Base-by-base conservation (phyloP, 805 yeast species). In the Brettanomyces anomalus region DNA sequence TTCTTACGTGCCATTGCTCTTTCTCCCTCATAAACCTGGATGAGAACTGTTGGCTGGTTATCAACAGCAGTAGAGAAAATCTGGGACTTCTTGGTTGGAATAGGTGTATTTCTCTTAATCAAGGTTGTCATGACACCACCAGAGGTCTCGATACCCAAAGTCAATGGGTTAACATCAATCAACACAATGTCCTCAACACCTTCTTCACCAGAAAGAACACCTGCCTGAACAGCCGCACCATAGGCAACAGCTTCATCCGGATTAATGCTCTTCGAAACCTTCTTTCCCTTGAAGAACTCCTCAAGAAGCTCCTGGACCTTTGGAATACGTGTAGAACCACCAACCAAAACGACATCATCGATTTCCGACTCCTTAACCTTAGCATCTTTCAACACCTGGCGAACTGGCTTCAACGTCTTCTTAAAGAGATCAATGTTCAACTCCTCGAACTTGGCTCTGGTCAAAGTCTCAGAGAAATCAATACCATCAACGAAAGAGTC, bases 211-310 rank as follows among this genome's bases (percentile, higher is more conserved):
- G 95, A 80, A 52, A 90, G 73, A 55, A 90, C 94, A 74, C 97
- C 97, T 45, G 96, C 97, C 74, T 90, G 98, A 50, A 90, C 97
- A 50, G 98, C 97, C 48, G 97, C 97, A 78, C 98, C 98, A 59
- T 81, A 90, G 36, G 97, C 98, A 61, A 90, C 97, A 65, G 98
- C 98, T 76, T 90, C 98, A 72, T 90, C 98, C 50, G 98, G 97
- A 75, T 90, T 90, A 61, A 90, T 90, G 59, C 96, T 90, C 78
- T 89, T 90, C 54, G 95, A 86, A 52, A 95, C 90, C 70, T 88
- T 88, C 77, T 93, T 90, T 58, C 96, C 96, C 60, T 83, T 80
- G 64, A 90, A 90, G 77, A 69, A 88, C 51, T 82, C 76, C 70
- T 90, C 95, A 55, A 90, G 77, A 58, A 90, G 76, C 70, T 85